Base-by-base conservation (phyloP, 78 protist genomes). In the slime mould (Dictyostelium discoideum) region DNA sequence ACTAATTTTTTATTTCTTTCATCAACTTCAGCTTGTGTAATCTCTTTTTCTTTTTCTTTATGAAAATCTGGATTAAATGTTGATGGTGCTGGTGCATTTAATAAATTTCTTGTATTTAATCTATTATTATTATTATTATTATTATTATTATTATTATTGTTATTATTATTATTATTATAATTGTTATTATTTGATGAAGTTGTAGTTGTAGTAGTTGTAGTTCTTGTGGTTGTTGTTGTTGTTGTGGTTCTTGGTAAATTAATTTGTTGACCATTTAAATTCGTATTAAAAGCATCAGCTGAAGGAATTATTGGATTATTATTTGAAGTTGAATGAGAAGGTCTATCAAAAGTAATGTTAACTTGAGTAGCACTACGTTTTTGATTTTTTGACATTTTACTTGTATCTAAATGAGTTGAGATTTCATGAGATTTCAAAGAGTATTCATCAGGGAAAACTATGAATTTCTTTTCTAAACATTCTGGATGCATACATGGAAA, bases 401-500 rank as follows among this genome's bases (percentile, higher is more conserved):
- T 32, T 4, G 84, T 69, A 24, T 89, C 87, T 6, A 89, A 57
- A 84, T 92, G 96, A 3, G 92, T 78, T 5, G 87, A 83, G 16
- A 93, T 87, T 13, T 85, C 74, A 50, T 93, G 96, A 13, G 85
- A 84, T 20, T 50, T 74, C 20, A 93, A 40, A 20, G 87, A 1
- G 40, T 82, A 16, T 54, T 86, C 92, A 26, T 93, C 96, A 13
- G 54, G n/a, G 11, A 85, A 93, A 3, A 93, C 96, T 46, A 93
- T 93, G 50, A 44, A 93, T 74, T 84, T 85, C 82, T 93, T 46
- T 29, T 93, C 86, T 7, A 82, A n/a, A 84, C 96, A 93, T 2
- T 77, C 87, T 6, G 96, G 96, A 73, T 93, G 87, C 78, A 69
- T 84, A 78, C 96, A 93, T 14, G 81, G 92, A 77, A 20, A 84